Evolutionary conservation across 345 rosid species (phyloP), one percentile per base, ranked within the genome.

Genomic region (Gossypioides kirkii): DNA sequence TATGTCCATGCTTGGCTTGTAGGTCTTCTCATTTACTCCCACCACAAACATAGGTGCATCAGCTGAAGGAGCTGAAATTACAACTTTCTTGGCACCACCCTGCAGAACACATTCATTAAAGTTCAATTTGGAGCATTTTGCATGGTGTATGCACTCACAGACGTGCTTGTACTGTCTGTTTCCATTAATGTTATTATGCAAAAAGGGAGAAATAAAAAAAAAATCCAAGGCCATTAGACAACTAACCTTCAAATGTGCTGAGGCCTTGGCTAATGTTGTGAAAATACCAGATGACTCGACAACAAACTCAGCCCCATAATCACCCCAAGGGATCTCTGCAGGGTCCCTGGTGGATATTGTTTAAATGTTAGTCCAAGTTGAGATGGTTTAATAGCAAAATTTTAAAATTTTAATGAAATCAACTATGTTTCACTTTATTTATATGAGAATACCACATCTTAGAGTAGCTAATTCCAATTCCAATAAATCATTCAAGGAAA

Each of bases 11-110:
- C 74, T 87, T 68, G 95, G 85, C 76, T 84, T 78, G 87, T 96
- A 96, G 55, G 87, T 77, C 74, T 85, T 79, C 88, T 96, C 99
- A 75, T 96, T 96, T 25, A 96, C 99, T 55, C 99, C 99, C 49
- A 96, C 88, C 70, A 93, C 99, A 84, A 96, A 93, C 99, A 96
- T 96, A n/a, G 99, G 99, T 77, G 99, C 99, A 78, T 96, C 96
- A 52, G 95, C 95, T 47, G 99, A 96, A 62, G 99, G 99, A 66
- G 99, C 99, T 71, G 99, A 96, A 65, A 96, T 93, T 38, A 93
- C 88, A 52, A 96, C 99, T 76, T 96, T 96, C 84, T 83, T 91
- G 36, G 99, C 97, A 72, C 98, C 99, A 63, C 93, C 99, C 99
- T 96, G 81, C 70, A 77, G 59, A 73, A 67, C 13, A 75, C 69